Base-by-base conservation (phyloP, 2,329 filamentous ascomycete species). In the Calonectria henricotiae region DNA sequence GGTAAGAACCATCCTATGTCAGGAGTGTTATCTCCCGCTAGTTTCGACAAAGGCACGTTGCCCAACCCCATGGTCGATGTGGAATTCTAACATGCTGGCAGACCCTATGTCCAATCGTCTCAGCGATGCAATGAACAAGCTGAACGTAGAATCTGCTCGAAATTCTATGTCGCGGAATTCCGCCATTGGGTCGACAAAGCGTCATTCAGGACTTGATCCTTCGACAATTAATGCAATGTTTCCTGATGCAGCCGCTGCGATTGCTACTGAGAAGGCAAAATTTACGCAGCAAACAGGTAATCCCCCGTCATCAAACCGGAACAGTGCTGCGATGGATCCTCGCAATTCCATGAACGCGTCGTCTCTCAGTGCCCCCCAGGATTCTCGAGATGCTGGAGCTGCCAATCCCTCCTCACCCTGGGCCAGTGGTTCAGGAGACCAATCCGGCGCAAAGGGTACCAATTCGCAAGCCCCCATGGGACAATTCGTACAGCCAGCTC, bases 201-300 rank as follows among this genome's bases (percentile, higher is more conserved):
- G 96, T 76, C 96, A 97, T 81, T 98, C 96, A 54, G 95, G 93
- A n/a, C 90, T 99, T 67, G 96, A 98, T 80, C 89, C 94, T 5
- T 94, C 92, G 37, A 97, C 94, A 27, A 98, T 99, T 83, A 98
- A 98, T 83, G 95, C 94, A 78, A 98, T 99, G 96, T 99, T 99
- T 82, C 96, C 96, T 7, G 96, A 99, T 85, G 96, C 96, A 51
- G 96, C 96, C 15, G 96, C 96, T 47, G 96, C 96, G n/a, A 98
- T 99, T 82, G 96, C 96, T 30, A 97, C 96, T 71, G 96, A 99
- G 83, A 98, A 98, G 86, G 96, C 95, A 69, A 97, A 98, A 82
- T 98, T 97, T 80, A 97, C 95, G 20, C 95, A 98, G 82, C 94
- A 97, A 81, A 98, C 95, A 4, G 96, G 96, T 70, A 94, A 95